phyloP scores from a whole-genome alignment of 176 grass and related monocot species.

The Cocos nucifera region DNA sequence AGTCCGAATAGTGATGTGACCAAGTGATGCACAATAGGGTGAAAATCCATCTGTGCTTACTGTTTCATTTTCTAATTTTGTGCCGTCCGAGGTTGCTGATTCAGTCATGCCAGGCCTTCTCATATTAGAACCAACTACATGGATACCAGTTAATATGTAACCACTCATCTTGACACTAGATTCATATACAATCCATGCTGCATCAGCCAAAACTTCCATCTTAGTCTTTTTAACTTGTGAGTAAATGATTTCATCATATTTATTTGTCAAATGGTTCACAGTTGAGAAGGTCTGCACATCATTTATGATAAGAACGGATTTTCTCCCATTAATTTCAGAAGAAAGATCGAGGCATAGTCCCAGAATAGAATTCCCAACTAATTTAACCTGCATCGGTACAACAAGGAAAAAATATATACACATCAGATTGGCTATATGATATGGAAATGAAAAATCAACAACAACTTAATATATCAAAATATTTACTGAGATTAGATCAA shows the following conservation, averaged over 20 bases:
- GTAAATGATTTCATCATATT: conserved; percentile 35
- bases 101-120: conserved; percentile 23
- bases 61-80: neutral
- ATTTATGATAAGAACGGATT: conserved; percentile 45
- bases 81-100: conserved; percentile 5
- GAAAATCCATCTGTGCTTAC: conserved; percentile 5
- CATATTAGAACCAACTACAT: conserved; percentile 30
- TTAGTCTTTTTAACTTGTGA: conserved; percentile 28
- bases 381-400: conserved; percentile 42
- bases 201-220: conserved; percentile 7
- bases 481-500: too few species aligned
- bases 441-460: too few species aligned
- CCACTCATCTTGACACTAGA: conserved; percentile 32
- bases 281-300: conserved; percentile 31
- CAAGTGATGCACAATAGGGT: conserved; percentile 41
- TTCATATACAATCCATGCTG: conserved; percentile 43
- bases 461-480: too few species aligned
- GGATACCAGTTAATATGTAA: conserved; percentile 51
- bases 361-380: conserved; percentile 36
- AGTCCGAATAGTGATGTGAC: conserved; percentile 45
- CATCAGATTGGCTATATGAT: too few species aligned
- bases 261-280: conserved; percentile 24
- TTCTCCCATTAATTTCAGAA: conserved; percentile 23
- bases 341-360: conserved; percentile 58
- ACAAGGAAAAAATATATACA: neutral